Percentiles rank a stretch among this genome's conserved stretches.
Evolutionary conservation across 2,329 filamentous ascomycete species (phyloP).

Genomic region (Fusarium protoensiforme): DNA sequence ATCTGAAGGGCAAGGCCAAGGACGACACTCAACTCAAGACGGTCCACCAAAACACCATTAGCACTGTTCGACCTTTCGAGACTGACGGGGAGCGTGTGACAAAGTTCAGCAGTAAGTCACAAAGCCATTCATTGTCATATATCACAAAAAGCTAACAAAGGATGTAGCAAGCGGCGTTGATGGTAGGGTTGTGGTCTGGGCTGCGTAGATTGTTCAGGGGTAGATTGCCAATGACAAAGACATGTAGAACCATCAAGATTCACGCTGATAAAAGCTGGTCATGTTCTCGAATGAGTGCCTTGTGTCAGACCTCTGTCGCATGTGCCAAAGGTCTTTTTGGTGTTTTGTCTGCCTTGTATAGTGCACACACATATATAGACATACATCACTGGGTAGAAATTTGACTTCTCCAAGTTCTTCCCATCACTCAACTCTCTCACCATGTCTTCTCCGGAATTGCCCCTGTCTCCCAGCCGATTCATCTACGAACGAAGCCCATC

Average conservation of each 20-base stretch:
- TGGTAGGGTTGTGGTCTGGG: slow-evolving; percentile 84
- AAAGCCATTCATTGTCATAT: neutral
- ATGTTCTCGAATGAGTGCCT: neutral
- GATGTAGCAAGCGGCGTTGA: slow-evolving; percentile 80
- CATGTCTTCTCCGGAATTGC: neutral
- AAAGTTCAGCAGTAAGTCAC: slow-evolving; percentile 86
- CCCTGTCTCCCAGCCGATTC: slow-evolving; percentile 1
- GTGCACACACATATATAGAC: neutral
- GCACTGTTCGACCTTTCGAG: slow-evolving; percentile 82
- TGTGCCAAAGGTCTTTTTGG: neutral
- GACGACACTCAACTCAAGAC: slow-evolving; percentile 96
- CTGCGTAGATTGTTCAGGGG: slow-evolving; percentile 57
- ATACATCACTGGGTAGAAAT: neutral
- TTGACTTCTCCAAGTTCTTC: neutral
- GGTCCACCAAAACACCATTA: slow-evolving; percentile 96
- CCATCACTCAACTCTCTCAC: neutral
- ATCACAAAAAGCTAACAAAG: slow-evolving; percentile 43
- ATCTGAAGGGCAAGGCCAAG: slow-evolving; percentile 91
- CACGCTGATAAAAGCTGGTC: neutral
- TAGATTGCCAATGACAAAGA: slow-evolving; percentile 7
- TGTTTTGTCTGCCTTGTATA: neutral
- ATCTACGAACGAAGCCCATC: slow-evolving; percentile 1
- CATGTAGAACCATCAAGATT: neutral
- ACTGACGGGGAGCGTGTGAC: slow-evolving; percentile 71
- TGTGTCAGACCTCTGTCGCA: neutral